A percentile compares a stretch with the other conserved stretches of the same genome.
Conservation (phyloP, 106 monocot species). For the Dendrobium chrysotoxum region DNA sequence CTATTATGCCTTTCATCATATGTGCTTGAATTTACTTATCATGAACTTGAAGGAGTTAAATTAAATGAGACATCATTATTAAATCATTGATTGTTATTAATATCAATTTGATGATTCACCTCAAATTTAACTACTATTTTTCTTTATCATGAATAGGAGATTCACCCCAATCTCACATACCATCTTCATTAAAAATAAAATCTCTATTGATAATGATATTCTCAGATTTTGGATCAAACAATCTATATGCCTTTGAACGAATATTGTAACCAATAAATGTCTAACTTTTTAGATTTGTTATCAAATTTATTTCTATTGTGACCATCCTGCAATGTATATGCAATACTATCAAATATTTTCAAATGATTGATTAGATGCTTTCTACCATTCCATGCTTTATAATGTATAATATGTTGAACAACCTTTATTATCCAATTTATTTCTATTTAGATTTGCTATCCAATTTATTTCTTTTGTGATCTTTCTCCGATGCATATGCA, state of each 20-base stretch:
- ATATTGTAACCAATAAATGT: background rate
- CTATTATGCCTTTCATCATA: background rate
- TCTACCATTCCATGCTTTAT: too few relatives aligned
- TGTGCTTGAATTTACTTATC: background rate
- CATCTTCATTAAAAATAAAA: background rate
- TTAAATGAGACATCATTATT: background rate
- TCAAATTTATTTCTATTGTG: too few relatives aligned
- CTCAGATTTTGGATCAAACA: background rate
- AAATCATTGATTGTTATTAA: background rate
- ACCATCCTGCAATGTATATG: too few relatives aligned
- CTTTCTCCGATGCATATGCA: too few relatives aligned
- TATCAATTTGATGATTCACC: background rate
- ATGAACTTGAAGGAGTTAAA: background rate
- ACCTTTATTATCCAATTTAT: too few relatives aligned
- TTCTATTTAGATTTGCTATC: too few relatives aligned
- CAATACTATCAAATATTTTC: too few relatives aligned
- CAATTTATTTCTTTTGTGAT: too few relatives aligned
- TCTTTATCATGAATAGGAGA: background rate
- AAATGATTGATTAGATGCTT: too few relatives aligned
- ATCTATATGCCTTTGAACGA: background rate
- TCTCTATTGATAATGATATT: background rate
- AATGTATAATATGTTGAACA: too few relatives aligned
- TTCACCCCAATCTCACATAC: background rate
- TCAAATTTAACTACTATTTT: background rate
- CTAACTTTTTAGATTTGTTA: background rate